These are phyloP conservation scores for Fusarium falciforme DNA, from an alignment of 2,329 filamentous ascomycete species.

Conservation along the genomic window DNA sequence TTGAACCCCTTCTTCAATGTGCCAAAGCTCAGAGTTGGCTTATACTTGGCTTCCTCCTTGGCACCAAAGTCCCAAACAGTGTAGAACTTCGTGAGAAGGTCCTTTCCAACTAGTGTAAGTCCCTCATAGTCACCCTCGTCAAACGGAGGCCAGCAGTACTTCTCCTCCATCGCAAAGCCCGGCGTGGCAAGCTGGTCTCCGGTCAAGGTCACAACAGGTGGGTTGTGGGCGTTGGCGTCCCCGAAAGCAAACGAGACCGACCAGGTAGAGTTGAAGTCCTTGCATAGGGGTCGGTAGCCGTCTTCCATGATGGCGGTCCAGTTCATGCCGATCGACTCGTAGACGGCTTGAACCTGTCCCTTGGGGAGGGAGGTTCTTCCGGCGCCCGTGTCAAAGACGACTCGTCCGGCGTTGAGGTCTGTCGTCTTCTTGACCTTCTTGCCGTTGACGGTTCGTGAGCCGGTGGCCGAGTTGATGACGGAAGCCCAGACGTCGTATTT, in stretches of 20 bases:
- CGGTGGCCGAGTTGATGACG: conserved; percentile 5
- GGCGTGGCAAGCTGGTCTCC: conserved; percentile 48
- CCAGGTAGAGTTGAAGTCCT: conserved; percentile 52
- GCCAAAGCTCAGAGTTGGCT: conserved; percentile 39
- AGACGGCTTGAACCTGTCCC: conserved; percentile 42
- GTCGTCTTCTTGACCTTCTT: conserved; percentile 13
- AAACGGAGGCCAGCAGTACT: conserved; percentile 52
- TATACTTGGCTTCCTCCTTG: conserved; percentile 10
- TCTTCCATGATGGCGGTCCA: conserved; percentile 45
- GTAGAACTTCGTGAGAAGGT: conserved; percentile 48
- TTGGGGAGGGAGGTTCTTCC: conserved; percentile 43
- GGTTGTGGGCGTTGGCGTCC: conserved; percentile 11
- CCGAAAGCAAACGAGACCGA: conserved; percentile 45
- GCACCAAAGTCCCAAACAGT: conserved; percentile 50
- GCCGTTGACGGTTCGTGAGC: conserved; percentile 32
- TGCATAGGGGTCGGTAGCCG: conserved; percentile 48
- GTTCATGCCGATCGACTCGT: conserved; percentile 52
- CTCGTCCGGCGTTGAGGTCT: conserved; percentile 22
- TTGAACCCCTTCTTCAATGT: conserved; percentile 28
- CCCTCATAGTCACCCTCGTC: conserved; percentile 38
- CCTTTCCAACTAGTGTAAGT: conserved; percentile 48
- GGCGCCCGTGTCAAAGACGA: conserved; percentile 51
- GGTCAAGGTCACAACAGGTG: conserved; percentile 45
- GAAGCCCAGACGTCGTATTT: conserved; percentile 50
- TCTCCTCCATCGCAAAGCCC: conserved; percentile 47